Percentiles rank a stretch among this genome's conserved stretches.
Evolutionary conservation across 1,139 yeast genomes (phyloP).

Genomic region (Nadsonia starkeyi-henricii): DNA sequence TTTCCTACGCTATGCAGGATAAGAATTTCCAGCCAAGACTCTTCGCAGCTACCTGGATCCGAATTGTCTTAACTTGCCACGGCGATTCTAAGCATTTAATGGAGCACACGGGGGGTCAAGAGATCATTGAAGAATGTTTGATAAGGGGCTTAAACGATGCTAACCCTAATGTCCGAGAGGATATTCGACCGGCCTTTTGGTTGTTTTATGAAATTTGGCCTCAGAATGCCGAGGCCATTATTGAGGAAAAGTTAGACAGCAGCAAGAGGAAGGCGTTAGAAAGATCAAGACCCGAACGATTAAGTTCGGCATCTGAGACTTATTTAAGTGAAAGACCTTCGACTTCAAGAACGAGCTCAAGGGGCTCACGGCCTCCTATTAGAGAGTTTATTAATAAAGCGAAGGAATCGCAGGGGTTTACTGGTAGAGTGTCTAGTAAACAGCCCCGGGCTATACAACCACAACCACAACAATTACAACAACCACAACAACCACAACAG

Average conservation of each 20-base stretch:
- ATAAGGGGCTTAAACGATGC: slow-evolving; percentile 62
- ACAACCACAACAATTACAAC: too few relatives aligned
- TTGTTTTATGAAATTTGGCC: slow-evolving; percentile 39
- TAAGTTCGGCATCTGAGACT: neutral
- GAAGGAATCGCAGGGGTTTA: slow-evolving; percentile 5
- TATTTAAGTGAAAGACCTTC: slow-evolving; percentile 4
- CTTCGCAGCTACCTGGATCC: slow-evolving; percentile 59
- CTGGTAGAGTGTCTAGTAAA: neutral
- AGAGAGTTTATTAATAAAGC: slow-evolving; percentile 13
- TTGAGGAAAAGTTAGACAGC: slow-evolving; percentile 29
- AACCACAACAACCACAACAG: slow-evolving; percentile 1
- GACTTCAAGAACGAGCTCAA: slow-evolving; percentile 3
- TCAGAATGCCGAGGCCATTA: slow-evolving; percentile 23
- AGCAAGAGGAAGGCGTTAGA: slow-evolving; percentile 43
- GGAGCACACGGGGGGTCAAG: slow-evolving; percentile 28
- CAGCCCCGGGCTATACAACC: too few relatives aligned
- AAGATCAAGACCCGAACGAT: slow-evolving; percentile 26
- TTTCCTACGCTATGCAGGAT: slow-evolving; percentile 45
- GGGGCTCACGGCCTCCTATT: slow-evolving; percentile 9
- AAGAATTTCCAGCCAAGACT: slow-evolving; percentile 59
- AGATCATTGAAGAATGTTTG: slow-evolving; percentile 39
- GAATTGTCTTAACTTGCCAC: slow-evolving; percentile 38
- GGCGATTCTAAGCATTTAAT: slow-evolving; percentile 26
- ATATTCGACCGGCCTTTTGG: slow-evolving; percentile 69
- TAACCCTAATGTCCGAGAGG: slow-evolving; percentile 64